Conservation (phyloP, 371 early-diverging fungal species). For the Rhizopus microsporus region DNA sequence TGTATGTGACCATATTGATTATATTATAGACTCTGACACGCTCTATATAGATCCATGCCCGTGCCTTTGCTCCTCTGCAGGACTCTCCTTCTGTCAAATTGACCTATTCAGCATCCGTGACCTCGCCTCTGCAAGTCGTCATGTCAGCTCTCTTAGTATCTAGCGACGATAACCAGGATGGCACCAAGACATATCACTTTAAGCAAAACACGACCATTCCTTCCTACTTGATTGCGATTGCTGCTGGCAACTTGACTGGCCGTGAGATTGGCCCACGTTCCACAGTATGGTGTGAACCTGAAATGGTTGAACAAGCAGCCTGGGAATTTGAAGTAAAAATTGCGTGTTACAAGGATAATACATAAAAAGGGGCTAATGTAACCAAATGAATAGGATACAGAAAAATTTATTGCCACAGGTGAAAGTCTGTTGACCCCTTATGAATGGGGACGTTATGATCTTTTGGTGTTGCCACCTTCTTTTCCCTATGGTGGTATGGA, state of each 20-base stretch:
- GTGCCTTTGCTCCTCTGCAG: slow-evolving; percentile 91
- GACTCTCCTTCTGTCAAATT: slow-evolving; percentile 92
- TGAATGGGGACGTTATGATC: slow-evolving; percentile 95
- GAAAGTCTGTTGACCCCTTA: slow-evolving; percentile 91
- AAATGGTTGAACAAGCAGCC: slow-evolving; percentile 84
- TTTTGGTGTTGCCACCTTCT: slow-evolving; percentile 79
- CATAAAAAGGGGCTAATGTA: not conserved
- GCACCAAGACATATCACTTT: slow-evolving; percentile 64
- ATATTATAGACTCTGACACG: too few species aligned
- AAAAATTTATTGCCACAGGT: slow-evolving; percentile 82
- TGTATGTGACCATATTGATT: slow-evolving; percentile 20
- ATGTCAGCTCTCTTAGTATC: slow-evolving; percentile 30
- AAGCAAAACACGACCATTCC: slow-evolving; percentile 77
- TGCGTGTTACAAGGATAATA: not conserved
- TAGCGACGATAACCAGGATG: slow-evolving; percentile 32
- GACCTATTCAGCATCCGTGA: slow-evolving; percentile 83
- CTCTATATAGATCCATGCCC: slow-evolving; percentile 80
- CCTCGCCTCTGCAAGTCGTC: slow-evolving; percentile 48
- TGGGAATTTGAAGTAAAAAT: slow-evolving; percentile 80
- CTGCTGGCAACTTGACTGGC: slow-evolving; percentile 83
- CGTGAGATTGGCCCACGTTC: slow-evolving; percentile 86
- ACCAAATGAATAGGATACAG: slow-evolving; percentile 66
- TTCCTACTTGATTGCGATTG: slow-evolving; percentile 93
- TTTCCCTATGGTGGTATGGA: slow-evolving; percentile 98
- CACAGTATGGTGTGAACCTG: slow-evolving; percentile 95